phyloP scores from a whole-genome alignment of 805 yeast genomes.

The Starmerella floris region DNA sequence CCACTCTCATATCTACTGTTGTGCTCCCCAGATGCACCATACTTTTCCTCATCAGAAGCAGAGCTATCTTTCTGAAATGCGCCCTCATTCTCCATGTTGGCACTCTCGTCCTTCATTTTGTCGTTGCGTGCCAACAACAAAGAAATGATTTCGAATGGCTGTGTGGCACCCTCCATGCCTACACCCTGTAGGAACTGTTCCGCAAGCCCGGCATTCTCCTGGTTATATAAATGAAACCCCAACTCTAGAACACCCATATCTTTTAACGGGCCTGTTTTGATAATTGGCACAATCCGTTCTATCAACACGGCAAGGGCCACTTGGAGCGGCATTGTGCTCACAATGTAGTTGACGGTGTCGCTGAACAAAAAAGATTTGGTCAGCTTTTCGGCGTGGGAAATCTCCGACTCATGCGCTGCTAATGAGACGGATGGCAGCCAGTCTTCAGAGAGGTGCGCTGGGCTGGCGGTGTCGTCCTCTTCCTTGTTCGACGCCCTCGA shows the following conservation, averaged over 20 bases:
- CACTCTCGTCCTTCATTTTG: too few species aligned
- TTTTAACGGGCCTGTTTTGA: slow-evolving; percentile 7
- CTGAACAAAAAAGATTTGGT: slow-evolving; percentile 4
- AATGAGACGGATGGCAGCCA: not conserved
- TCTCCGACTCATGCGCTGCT: slow-evolving; percentile 10
- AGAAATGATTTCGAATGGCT: not conserved
- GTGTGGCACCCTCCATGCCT: not conserved
- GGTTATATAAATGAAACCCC: slow-evolving; percentile 8
- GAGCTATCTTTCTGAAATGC: too few species aligned
- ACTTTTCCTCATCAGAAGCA: too few species aligned
- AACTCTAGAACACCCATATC: slow-evolving; percentile 14
- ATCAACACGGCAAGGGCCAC: slow-evolving; percentile 10
- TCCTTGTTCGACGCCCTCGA: not conserved
- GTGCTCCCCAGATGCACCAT: not conserved
- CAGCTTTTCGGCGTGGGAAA: slow-evolving; percentile 1
- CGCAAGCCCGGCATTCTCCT: slow-evolving; percentile 17
- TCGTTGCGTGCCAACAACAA: too few species aligned
- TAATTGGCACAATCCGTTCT: slow-evolving; percentile 11
- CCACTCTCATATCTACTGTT: not conserved
- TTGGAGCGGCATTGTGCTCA: slow-evolving; percentile 15
- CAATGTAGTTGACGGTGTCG: slow-evolving; percentile 8
- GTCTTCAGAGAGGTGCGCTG: not conserved
- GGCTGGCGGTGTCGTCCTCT: not conserved
- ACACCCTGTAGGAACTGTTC: slow-evolving; percentile 5
- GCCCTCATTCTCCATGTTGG: too few species aligned